These are phyloP conservation scores for Ploettnerulaceae sp. DNA, from an alignment of 2,329 filamentous ascomycete genomes.

Conservation along the genomic window DNA sequence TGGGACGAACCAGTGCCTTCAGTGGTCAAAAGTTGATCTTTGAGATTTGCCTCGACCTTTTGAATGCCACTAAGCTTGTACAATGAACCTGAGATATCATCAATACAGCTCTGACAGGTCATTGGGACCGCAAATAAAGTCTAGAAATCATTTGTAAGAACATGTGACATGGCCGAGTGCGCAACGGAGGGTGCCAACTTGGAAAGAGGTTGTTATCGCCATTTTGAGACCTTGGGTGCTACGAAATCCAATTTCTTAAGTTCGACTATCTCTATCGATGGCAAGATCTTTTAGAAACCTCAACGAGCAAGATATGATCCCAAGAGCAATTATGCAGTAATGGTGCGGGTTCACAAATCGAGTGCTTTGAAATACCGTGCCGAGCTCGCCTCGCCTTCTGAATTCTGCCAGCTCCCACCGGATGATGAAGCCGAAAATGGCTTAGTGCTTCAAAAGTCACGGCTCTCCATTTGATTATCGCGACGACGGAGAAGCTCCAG, in stretches of 20 bases:
- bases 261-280: too few species aligned
- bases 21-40: constrained; percentile 77
- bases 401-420: not conserved
- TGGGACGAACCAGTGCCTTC: constrained; percentile 67
- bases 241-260: not conserved
- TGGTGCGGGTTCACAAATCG: not conserved
- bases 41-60: constrained; percentile 76
- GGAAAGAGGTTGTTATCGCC: constrained; percentile 34
- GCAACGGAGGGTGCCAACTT: constrained; percentile 26
- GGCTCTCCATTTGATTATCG: constrained; percentile 10
- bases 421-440: not conserved
- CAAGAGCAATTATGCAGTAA: constrained; percentile 8
- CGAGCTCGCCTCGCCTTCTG: constrained; percentile 14
- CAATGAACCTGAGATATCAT: constrained; percentile 76
- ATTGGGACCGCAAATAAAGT: constrained; percentile 93
- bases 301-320: too few species aligned
- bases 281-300: too few species aligned
- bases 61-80: constrained; percentile 73
- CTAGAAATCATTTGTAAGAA: constrained; percentile 41
- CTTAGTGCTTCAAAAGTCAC: constrained; percentile 6
- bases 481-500: not conserved
- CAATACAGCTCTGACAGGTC: constrained; percentile 84
- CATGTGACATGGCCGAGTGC: constrained; percentile 24
- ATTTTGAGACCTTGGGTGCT: constrained; percentile 19
- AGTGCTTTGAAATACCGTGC: constrained; percentile 26